phyloP scores from a whole-genome alignment of 257 asterid genomes.

The Solanum sitiens region DNA sequence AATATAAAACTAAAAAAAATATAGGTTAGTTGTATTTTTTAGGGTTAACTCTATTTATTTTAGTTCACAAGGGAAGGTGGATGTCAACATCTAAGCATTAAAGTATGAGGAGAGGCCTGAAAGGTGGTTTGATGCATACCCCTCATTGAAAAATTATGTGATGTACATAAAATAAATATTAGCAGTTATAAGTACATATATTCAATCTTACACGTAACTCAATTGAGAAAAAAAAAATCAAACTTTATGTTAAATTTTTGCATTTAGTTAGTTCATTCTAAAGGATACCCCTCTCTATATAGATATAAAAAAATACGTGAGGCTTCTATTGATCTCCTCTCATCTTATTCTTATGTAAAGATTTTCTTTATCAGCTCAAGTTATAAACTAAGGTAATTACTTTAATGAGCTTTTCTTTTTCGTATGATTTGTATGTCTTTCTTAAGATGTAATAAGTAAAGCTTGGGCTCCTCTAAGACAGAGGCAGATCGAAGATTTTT shows the following conservation, averaged over 20 bases:
- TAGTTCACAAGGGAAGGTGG: neutral
- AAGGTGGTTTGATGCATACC: neutral
- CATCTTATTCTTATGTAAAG: neutral
- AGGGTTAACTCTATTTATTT: too few relatives aligned
- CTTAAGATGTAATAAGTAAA: neutral
- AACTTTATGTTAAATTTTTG: neutral
- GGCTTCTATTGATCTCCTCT: neutral
- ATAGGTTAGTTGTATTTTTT: too few relatives aligned
- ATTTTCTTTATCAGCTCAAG: neutral
- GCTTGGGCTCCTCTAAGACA: neutral
- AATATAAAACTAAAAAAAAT: too few relatives aligned
- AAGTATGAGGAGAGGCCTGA: neutral
- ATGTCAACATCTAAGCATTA: neutral
- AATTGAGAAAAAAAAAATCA: neutral
- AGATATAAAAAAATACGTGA: neutral
- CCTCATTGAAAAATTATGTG: too few relatives aligned
- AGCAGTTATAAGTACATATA: neutral
- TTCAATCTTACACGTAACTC: neutral
- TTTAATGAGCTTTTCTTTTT: neutral
- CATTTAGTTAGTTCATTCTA: neutral
- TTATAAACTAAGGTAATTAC: neutral
- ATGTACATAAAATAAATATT: too few relatives aligned
- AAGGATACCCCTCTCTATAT: neutral
- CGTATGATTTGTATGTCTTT: neutral
- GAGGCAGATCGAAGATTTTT: neutral